Evolutionary conservation across 2,329 filamentous ascomycete genomes (phyloP).

Genomic region (Parasarocladium wereldwijsianum): DNA sequence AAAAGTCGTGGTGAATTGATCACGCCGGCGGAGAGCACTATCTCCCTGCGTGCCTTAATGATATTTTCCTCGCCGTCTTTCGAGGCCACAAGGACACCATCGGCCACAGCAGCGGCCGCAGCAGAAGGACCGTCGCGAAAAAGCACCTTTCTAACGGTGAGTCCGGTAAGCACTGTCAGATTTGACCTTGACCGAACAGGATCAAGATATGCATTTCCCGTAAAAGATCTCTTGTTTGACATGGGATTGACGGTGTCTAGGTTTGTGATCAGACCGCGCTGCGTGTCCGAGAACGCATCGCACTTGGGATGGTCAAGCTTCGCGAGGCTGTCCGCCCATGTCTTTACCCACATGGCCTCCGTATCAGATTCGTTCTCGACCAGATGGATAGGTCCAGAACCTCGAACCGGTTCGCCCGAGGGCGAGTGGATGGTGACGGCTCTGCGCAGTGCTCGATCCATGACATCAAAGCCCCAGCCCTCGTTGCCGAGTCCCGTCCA

Average conservation of each 20-base stretch:
- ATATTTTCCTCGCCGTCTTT: not conserved
- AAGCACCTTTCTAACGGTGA: not conserved
- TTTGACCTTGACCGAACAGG: not conserved
- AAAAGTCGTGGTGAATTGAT: conserved; percentile 28
- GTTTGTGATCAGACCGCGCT: not conserved
- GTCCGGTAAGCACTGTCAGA: not conserved
- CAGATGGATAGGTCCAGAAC: not conserved
- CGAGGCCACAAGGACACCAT: not conserved
- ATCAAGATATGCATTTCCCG: not conserved
- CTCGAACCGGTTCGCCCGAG: not conserved
- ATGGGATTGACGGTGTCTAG: not conserved
- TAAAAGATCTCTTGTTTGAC: not conserved
- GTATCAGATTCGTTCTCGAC: not conserved
- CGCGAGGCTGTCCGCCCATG: not conserved
- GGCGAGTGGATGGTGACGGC: not conserved
- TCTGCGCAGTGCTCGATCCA: not conserved
- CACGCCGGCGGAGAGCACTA: conserved; percentile 26
- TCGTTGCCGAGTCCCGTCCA: not conserved
- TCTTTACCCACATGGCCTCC: not conserved
- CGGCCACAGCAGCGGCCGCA: not conserved
- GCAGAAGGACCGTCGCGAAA: not conserved
- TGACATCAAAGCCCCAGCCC: not conserved
- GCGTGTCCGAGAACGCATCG: not conserved
- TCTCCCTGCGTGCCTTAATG: conserved; percentile 18
- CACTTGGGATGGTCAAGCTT: not conserved